Conservation (phyloP, 208 protist genomes). For the Leishmania martiniquensis region DNA sequence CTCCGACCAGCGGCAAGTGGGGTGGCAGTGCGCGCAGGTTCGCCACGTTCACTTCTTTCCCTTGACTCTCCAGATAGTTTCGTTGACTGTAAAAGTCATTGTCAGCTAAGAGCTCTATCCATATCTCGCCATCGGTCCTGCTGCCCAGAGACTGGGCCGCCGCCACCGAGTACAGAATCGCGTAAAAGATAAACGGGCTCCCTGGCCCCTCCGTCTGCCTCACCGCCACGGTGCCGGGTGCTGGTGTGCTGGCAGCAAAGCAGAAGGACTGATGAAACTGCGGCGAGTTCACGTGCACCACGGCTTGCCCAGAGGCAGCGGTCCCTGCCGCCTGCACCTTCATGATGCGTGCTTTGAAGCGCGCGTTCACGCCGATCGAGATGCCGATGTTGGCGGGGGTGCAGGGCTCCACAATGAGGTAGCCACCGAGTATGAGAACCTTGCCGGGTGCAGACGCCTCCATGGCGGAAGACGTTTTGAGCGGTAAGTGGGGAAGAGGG, state of each 20-base stretch:
- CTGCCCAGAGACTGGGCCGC: constrained; percentile 35
- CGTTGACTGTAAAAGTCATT: constrained; percentile 94
- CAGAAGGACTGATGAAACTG: constrained; percentile 78
- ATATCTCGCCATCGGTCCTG: constrained; percentile 24
- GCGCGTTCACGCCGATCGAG: constrained; percentile 92
- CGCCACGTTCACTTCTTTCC: constrained; percentile 48
- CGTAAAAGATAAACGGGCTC: constrained; percentile 75
- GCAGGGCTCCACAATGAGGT: constrained; percentile 91
- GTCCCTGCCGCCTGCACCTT: background rate
- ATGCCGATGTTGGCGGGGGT: constrained; percentile 86
- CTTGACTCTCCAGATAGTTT: constrained; percentile 71
- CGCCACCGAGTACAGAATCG: constrained; percentile 70
- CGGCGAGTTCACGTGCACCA: constrained; percentile 71
- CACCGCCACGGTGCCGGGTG: constrained; percentile 38
- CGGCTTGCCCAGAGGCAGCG: constrained; percentile 20
- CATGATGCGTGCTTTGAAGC: constrained; percentile 82
- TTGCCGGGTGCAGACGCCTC: constrained; percentile 94
- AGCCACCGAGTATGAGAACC: constrained; percentile 96
- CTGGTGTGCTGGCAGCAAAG: constrained; percentile 50
- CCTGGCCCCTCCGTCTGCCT: constrained; percentile 58
- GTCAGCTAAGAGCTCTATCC: constrained; percentile 82
- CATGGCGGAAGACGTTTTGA: constrained; percentile 4
- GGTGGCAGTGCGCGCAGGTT: constrained; percentile 67
- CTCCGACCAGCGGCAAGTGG: constrained; percentile 73
- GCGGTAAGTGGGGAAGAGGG: background rate